Base-by-base conservation (phyloP, 2,329 filamentous ascomycete genomes). In the Chaetomiaceae sp. region DNA sequence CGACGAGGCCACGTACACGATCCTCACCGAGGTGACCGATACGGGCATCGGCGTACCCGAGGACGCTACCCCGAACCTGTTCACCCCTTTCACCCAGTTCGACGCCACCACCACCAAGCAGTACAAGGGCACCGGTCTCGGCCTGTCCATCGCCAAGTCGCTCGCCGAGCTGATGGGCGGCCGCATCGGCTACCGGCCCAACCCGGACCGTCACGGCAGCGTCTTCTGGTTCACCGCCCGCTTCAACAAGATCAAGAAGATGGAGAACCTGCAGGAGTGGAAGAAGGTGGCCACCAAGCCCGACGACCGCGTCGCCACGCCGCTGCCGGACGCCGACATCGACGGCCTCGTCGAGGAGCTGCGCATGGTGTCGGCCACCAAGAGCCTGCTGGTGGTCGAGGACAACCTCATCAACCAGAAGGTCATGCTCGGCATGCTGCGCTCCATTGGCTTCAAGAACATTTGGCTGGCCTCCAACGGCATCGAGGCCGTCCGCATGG, bases 41-140 rank as follows among this genome's bases (percentile, higher is more conserved):
- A 87, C 84, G 0, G 87, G 87, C 1, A 89, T 93, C 40, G 87
- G 87, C 6, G 89, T 93, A 26, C 83, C 88, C 49, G 81, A 88
- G 33, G 79, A 4, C 15, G 68, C 70, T 1, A 60, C 68, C 6
- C 63, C 66, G 29, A 67, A 68, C 1, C 68, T 83, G 1, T 91
- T 91, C 66, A 82, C 83, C 48, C 86, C 86, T 0, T 91, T 91
- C 62, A 86, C 81, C 48, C 86, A 91, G 63, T 86, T 85, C 6
- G 87, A 91, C 60, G 80, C 84, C 2, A 88, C 85, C 4, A 90
- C 86, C 0, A 86, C 86, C 18, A 74, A 86, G 46, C 74, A 81
- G n/a, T 90, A 88, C 62, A 85, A 85, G 41, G 86, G 86, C 2
- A 90, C 86, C 2, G 86, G 86, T 1, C 67, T 91, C 0, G 86